Conservation (phyloP, 805 yeast genomes). For the Myxozyma neotropica region DNA sequence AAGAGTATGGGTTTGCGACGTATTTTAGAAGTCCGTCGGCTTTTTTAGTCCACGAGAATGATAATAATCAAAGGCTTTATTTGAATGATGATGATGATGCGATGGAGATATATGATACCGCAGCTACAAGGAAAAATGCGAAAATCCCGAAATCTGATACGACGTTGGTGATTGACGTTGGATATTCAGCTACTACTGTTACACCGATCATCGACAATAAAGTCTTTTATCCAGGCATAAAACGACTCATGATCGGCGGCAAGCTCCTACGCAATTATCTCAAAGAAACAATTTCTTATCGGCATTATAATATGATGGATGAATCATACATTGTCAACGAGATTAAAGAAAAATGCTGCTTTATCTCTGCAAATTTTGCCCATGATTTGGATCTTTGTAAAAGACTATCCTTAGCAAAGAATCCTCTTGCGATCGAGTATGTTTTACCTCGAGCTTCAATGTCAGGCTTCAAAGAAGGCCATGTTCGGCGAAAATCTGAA, state of each 20-base stretch:
- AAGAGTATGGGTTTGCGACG: conserved; percentile 80
- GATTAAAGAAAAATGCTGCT: conserved; percentile 77
- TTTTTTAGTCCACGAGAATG: conserved; percentile 25
- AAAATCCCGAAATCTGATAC: conserved; percentile 51
- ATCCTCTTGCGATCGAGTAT: conserved; percentile 40
- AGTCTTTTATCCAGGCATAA: conserved; percentile 66
- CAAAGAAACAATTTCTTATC: conserved; percentile 80
- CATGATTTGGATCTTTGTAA: conserved; percentile 46
- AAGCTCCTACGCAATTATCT: conserved; percentile 77
- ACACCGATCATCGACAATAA: conserved; percentile 81
- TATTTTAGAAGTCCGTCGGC: conserved; percentile 64
- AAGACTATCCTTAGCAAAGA: conserved; percentile 8
- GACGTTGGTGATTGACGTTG: conserved; percentile 81
- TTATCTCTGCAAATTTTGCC: conserved; percentile 63
- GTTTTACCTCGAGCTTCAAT: conserved; percentile 69
- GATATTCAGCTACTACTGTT: conserved; percentile 84
- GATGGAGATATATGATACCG: neutral
- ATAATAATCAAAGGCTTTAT: conserved; percentile 1
- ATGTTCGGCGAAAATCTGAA: conserved; percentile 49
- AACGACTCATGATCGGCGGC: conserved; percentile 85
- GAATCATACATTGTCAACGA: conserved; percentile 83
- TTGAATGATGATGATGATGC: neutral
- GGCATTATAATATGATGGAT: conserved; percentile 91
- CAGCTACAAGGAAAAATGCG: neutral
- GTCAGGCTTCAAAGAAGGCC: conserved; percentile 58